Conservation (phyloP, 768 basidiomycete species). For the Panaeolus cyanescens region DNA sequence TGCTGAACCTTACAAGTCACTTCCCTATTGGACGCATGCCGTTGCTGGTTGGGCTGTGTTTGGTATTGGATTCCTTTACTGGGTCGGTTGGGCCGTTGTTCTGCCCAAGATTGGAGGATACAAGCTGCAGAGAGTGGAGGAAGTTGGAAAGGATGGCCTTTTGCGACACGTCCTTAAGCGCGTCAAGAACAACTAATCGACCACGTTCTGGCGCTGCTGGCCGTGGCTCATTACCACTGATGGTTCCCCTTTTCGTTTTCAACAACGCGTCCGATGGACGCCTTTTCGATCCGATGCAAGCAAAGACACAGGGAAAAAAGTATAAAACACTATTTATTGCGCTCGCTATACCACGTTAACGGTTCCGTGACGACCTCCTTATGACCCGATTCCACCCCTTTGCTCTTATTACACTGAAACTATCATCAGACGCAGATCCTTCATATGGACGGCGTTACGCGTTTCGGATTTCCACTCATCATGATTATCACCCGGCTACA, state of each 20-base stretch:
- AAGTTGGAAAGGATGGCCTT: constrained; percentile 34
- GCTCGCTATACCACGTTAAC: not conserved
- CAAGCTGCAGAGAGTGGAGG: constrained; percentile 27
- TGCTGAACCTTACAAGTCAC: constrained; percentile 44
- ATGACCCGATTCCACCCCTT: not conserved
- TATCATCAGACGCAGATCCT: too few species aligned
- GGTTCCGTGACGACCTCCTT: not conserved
- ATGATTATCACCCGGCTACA: too few species aligned
- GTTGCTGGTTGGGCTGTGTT: constrained; percentile 41
- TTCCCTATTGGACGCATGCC: constrained; percentile 60
- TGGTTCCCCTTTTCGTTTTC: not conserved
- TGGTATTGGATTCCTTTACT: constrained; percentile 38
- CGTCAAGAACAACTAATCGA: constrained; percentile 1
- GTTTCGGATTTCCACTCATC: too few species aligned
- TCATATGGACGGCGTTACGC: too few species aligned
- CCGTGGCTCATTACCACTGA: not conserved
- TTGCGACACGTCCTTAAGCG: constrained; percentile 22
- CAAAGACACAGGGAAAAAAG: not conserved
- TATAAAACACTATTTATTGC: not conserved
- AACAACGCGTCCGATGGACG: not conserved
- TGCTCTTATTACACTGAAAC: not conserved
- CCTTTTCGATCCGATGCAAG: not conserved
- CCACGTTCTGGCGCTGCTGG: too few species aligned
- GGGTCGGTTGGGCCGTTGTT: constrained; percentile 32
- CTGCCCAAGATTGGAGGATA: constrained; percentile 32